Evolutionary conservation across 495 filamentous ascomycete species (phyloP), one percentile per base, ranked within the genome.

Genomic region (Cercophora scortea): DNA sequence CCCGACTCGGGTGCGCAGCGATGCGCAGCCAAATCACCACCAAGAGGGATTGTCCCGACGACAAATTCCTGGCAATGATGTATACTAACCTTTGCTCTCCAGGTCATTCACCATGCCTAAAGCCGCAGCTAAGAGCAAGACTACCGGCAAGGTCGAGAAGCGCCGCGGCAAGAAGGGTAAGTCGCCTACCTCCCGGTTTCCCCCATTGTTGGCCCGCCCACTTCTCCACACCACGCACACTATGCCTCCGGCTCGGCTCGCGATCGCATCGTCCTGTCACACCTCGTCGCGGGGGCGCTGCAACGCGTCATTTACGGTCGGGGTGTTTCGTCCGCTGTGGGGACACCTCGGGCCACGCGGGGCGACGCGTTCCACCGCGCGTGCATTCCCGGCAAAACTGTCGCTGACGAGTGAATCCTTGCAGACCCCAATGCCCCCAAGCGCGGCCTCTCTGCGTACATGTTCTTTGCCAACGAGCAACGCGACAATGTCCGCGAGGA

Each of bases 391-490:
- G 25, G 25, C 2, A 25, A 25, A 25, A 25, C n/a, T 25, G 25
- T 25, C 5, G 25, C 25, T 25, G 25, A 25, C 25, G 25, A 25
- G 25, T 25, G 25, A 25, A 25, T 25, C 2, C 15, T 38, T 18
- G 25, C 57, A 97, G 93, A 98, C 71, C 93, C 93, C 73, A 96
- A 97, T 70, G 91, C 91, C 45, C 93, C 93, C 66, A 99, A 97
- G 88, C 88, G 93, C 74, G 94, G 90, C 74, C 88, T 99, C 45
- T 99, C 93, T 17, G 93, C 94, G 47, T 99, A 99, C 83, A 99
- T 99, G 93, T 99, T 97, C 83, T 99, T 99, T 69, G 93, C 93
- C 80, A 97, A 97, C 63, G 94, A 97, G 69, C 87, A 96, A 71
- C 90, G 93, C 60, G 93, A 97, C 61, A 95, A 93, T 70, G 93